These are phyloP conservation scores for Arachnopeziza araneosa DNA, from an alignment of 2,329 filamentous ascomycete genomes.

Conservation along the genomic window DNA sequence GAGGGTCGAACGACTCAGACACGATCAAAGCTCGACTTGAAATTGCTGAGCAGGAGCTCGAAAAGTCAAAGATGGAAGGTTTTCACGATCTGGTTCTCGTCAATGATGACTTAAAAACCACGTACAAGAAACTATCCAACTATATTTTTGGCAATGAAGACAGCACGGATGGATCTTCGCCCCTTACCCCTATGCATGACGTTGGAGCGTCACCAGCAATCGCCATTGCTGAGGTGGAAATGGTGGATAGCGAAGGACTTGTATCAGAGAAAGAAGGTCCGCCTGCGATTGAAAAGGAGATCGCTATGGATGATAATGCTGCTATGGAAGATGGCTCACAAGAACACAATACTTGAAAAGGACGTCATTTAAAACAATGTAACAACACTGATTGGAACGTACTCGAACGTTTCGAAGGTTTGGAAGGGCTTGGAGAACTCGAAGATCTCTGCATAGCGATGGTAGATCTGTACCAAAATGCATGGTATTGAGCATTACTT, in stretches of 20 bases:
- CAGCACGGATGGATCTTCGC: constrained; percentile 1
- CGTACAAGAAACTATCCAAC: constrained; percentile 43
- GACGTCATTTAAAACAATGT: not conserved
- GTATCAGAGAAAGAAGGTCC: constrained; percentile 31
- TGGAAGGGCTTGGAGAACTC: too few relatives aligned
- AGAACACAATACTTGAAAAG: not conserved
- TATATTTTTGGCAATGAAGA: constrained; percentile 39
- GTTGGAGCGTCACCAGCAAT: not conserved
- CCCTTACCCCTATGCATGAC: not conserved
- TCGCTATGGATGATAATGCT: constrained; percentile 36
- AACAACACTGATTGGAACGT: not conserved
- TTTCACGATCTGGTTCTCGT: constrained; percentile 47
- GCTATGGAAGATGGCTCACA: not conserved
- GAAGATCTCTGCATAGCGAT: not conserved
- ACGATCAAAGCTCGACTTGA: constrained; percentile 41
- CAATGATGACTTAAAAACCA: constrained; percentile 45
- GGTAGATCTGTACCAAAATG: not conserved
- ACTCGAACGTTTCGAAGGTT: not conserved
- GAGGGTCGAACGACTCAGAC: constrained; percentile 41
- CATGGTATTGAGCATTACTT: not conserved
- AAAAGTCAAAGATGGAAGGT: constrained; percentile 40
- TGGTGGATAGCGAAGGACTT: constrained; percentile 12
- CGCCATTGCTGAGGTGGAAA: constrained; percentile 9
- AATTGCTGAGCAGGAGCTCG: constrained; percentile 34
- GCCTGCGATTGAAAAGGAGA: constrained; percentile 54